Conservation (phyloP, 2,329 filamentous ascomycete genomes). For the Zymoseptoria ardabiliae region DNA sequence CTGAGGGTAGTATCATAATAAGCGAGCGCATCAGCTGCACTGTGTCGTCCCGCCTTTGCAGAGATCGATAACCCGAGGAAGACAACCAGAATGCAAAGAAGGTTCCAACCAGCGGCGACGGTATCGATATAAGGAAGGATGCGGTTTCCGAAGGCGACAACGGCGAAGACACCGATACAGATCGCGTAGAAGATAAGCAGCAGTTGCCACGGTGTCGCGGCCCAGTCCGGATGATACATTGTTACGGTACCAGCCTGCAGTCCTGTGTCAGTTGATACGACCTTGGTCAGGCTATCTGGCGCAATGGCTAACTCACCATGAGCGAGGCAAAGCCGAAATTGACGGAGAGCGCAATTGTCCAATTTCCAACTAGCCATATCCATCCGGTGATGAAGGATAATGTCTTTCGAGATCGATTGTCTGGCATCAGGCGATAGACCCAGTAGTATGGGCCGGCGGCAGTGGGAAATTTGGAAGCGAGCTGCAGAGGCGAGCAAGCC, state of each 20-base stretch:
- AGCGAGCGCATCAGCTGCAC: conserved; percentile 44
- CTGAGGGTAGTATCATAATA: conserved; percentile 50
- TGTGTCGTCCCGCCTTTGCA: conserved; percentile 48
- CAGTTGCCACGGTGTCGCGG: conserved; percentile 54
- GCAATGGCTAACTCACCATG: conserved; percentile 23
- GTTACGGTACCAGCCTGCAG: conserved; percentile 36
- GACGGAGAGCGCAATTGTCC: conserved; percentile 68
- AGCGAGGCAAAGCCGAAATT: conserved; percentile 61
- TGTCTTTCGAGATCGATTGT: background rate
- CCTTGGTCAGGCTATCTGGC: background rate
- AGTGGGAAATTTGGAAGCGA: conserved; percentile 66
- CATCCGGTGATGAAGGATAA: conserved; percentile 55
- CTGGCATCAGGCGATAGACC: conserved; percentile 25
- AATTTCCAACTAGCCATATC: conserved; percentile 69
- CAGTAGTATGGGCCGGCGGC: conserved; percentile 71
- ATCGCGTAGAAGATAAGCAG: conserved; percentile 64
- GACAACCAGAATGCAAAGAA: conserved; percentile 48
- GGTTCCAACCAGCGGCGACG: conserved; percentile 49
- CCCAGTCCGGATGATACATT: conserved; percentile 49
- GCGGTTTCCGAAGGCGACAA: conserved; percentile 59
- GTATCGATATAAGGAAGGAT: conserved; percentile 58
- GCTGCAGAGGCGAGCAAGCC: conserved; percentile 25
- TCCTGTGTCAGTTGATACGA: conserved; percentile 5
- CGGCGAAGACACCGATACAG: conserved; percentile 55
- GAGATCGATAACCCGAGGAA: conserved; percentile 48